Percentiles rank a stretch among this genome's conserved stretches.
Conservation (phyloP, 768 basidiomycete species). For the Cyathus striatus region DNA sequence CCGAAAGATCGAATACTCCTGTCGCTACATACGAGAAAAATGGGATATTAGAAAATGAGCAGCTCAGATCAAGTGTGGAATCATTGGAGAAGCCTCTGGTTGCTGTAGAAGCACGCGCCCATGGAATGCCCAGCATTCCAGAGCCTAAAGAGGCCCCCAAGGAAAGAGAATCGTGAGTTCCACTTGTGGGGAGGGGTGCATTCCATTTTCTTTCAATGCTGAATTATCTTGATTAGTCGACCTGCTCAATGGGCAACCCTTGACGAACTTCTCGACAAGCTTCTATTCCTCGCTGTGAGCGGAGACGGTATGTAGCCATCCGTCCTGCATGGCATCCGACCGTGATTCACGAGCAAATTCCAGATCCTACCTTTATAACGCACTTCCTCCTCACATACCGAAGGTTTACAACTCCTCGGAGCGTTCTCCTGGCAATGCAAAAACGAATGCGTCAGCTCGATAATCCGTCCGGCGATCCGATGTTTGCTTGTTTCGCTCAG, state of each 20-base stretch:
- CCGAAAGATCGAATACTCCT: conserved; percentile 28
- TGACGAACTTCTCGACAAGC: conserved; percentile 77
- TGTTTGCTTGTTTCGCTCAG: conserved; percentile 85
- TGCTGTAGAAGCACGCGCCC: not conserved
- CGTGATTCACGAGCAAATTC: conserved; percentile 4
- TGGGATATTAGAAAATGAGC: not conserved
- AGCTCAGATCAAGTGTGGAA: not conserved
- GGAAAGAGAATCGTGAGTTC: conserved; percentile 50
- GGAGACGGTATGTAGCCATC: conserved; percentile 60
- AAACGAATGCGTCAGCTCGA: conserved; percentile 79
- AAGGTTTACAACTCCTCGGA: conserved; percentile 75
- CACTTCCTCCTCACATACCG: conserved; percentile 85
- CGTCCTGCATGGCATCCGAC: conserved; percentile 1
- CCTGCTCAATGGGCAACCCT: conserved; percentile 70
- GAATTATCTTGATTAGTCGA: conserved; percentile 26
- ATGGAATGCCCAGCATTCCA: conserved; percentile 2
- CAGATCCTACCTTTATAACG: conserved; percentile 72
- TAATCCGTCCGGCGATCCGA: conserved; percentile 67
- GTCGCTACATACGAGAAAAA: conserved; percentile 2
- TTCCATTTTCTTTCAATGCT: conserved; percentile 4
- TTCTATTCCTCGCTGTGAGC: conserved; percentile 78
- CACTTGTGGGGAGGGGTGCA: not conserved
- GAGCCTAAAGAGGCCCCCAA: conserved; percentile 27
- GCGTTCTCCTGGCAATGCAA: conserved; percentile 81
- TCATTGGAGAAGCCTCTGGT: not conserved